Evolutionary conservation across 2,329 filamentous ascomycete species (phyloP), one percentile per base, ranked within the genome.

Genomic region (Teratosphaeriaceae sp.): DNA sequence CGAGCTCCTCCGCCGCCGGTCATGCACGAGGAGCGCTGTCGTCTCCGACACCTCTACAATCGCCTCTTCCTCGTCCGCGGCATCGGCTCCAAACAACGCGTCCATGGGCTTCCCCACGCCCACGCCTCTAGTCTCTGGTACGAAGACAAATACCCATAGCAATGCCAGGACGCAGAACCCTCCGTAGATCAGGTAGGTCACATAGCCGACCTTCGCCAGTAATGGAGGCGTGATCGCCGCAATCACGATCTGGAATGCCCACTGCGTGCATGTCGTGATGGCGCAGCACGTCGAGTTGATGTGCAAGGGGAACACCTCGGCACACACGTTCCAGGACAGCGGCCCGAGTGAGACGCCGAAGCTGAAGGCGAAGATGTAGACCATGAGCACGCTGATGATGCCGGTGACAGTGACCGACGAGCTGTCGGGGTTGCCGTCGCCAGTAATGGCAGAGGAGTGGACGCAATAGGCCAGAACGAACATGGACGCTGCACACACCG

Each of bases 231-330:
- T 47, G 12, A 42, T 40, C 11, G 40, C 34, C 11, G 50, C 50
- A 19, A 49, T 48, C 20, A 49, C 48, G 13, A 49, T 38, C 40
- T 51, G 45, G 31, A 51, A 51, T 9, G 51, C 36, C 51, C 49
- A 53, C 19, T 53, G 49, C 2, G 43, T 41, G 16, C 44, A 48
- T 8, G 44, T 47, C 11, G 46, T 48, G 7, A 51, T 42, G 12
- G 48, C 44, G 9, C 47, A 44, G 30, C 43, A 49, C 4, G 36
- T 24, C 2, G 27, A 34, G 21, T 42, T 42, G 39, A 42, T 42
- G 30, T 42, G 39, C 3, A 42, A 29, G 19, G 39, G 39, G 39
- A 42, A 42, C 18, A 42, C 35, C 39, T 42, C 39, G 6, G 39
- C 39, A 18, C 39, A 42, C 7, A 42, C 39, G 27, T 42, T 42